Conservation (phyloP, 2,329 filamentous ascomycete species). For the Colletotrichum kahawae region DNA sequence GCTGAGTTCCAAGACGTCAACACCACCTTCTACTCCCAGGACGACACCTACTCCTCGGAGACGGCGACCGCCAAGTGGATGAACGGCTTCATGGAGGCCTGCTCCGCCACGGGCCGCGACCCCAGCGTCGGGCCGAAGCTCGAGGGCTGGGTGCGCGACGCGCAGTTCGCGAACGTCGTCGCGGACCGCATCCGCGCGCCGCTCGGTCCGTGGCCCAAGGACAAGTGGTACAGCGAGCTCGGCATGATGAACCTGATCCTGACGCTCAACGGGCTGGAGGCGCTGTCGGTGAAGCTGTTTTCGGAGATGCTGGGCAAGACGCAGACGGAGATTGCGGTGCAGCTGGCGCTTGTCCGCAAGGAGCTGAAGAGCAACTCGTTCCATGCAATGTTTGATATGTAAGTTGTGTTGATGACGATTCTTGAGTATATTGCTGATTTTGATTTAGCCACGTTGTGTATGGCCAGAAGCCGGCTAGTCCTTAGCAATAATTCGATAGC, state of each 20-base stretch:
- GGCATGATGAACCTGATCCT: constrained; percentile 26
- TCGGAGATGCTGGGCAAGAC: constrained; percentile 33
- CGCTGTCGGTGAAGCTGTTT: constrained; percentile 29
- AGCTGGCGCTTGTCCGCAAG: constrained; percentile 31
- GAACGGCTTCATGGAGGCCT: constrained; percentile 25
- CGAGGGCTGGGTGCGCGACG: constrained; percentile 39
- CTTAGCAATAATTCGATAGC: not conserved
- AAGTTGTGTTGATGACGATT: not conserved
- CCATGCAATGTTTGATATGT: constrained; percentile 30
- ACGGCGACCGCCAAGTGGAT: constrained; percentile 23
- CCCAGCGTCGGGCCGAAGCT: constrained; percentile 32
- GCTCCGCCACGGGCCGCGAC: constrained; percentile 28
- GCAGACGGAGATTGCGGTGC: constrained; percentile 27
- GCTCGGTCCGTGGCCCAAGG: constrained; percentile 41
- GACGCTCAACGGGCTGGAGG: constrained; percentile 27
- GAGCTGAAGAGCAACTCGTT: constrained; percentile 31
- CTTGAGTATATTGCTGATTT: not conserved
- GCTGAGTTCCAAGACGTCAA: constrained; percentile 30
- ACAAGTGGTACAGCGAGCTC: constrained; percentile 32
- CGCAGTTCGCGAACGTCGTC: constrained; percentile 39
- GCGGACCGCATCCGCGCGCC: constrained; percentile 34
- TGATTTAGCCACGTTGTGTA: not conserved
- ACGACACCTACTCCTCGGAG: constrained; percentile 22
- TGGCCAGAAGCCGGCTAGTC: not conserved
- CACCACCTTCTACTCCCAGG: constrained; percentile 26